Evolutionary conservation across 2,329 filamentous ascomycete genomes (phyloP).

Genomic region (Chalaropsis thielavioides): DNA sequence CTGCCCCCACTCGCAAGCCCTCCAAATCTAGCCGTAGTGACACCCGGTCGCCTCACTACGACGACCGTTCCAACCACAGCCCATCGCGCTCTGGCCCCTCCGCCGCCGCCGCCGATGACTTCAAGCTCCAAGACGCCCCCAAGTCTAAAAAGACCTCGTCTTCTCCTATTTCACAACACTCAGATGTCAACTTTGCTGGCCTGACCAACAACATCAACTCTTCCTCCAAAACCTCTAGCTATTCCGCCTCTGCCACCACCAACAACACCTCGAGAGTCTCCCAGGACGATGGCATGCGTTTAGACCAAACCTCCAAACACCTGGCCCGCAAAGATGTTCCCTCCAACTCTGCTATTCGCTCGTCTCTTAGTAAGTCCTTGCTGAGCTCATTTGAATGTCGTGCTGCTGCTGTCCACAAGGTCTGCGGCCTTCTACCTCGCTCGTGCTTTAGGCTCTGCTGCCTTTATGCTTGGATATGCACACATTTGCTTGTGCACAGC

Average conservation of each 20-base stretch:
- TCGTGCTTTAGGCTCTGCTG: neutral
- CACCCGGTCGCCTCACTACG: slow-evolving; percentile 24
- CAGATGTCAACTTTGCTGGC: slow-evolving; percentile 17
- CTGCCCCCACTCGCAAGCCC: slow-evolving; percentile 30
- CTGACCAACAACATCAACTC: slow-evolving; percentile 13
- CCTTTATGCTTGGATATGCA: neutral
- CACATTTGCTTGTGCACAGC: neutral
- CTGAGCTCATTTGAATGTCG: too few relatives aligned
- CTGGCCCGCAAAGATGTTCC: slow-evolving; percentile 53
- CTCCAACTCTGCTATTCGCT: slow-evolving; percentile 22
- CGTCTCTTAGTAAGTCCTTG: slow-evolving; percentile 28
- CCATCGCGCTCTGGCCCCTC: slow-evolving; percentile 19
- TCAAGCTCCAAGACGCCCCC: slow-evolving; percentile 70
- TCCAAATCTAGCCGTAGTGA: slow-evolving; percentile 34
- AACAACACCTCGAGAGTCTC: slow-evolving; percentile 9
- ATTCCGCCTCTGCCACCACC: neutral
- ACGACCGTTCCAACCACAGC: slow-evolving; percentile 23
- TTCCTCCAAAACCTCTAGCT: slow-evolving; percentile 13
- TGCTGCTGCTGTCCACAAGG: too few relatives aligned
- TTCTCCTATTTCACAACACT: slow-evolving; percentile 25
- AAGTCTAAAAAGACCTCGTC: slow-evolving; percentile 38
- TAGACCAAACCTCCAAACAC: slow-evolving; percentile 26
- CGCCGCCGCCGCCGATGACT: slow-evolving; percentile 36
- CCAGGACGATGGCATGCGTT: slow-evolving; percentile 5
- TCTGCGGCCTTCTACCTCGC: too few relatives aligned